Evolutionary conservation across 352 stramenopile genomes (phyloP), one percentile per base, ranked within the genome.

Genomic region (Aphanomyces stellatus): DNA sequence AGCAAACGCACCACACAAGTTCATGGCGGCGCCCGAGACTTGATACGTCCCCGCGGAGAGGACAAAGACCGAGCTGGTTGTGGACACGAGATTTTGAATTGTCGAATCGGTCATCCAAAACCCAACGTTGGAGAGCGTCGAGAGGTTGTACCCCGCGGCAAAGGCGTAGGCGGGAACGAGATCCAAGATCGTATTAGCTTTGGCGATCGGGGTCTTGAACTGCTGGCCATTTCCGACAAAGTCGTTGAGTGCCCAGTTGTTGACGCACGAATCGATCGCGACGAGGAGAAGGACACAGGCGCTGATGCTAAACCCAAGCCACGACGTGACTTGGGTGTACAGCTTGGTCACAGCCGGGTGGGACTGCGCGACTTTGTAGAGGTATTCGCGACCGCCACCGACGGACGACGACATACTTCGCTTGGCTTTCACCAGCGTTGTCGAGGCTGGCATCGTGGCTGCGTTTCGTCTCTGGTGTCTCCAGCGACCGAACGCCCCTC

Each of bases 191-290:
- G 19, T 41, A 24, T 22, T 13, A 5, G 48, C 5, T 7, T 30
- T 25, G 7, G 60, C 60, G 0, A 67, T 22, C 7, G 60, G 3
- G 17, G 60, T 67, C 15, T 6, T 4, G n/a, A 59, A 67, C 34
- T 43, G 40, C 17, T 35, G 28, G 2, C n/a, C 40, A 22, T 67
- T 57, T 17, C 60, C 60, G 1, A 22, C 3, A 41, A 59, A 67
- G 34, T 57, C 25, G 34, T 59, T 59, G 35, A 67, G 37, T n/a
- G 60, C 60, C 60, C 60, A 67, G 40, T 67, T 67, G 40, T 67
- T 67, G 30, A 25, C n/a, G 5, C 37, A 3, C 0, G 60, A 17
- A 41, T 67, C 60, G 19, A 60, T 13, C 11, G 19, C 19, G 22
- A 67, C 46, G 6, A 67, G 60, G 17, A 28, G 7, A 11, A 67